Percentiles rank a stretch among this genome's conserved stretches.
Conservation (phyloP, 2,329 filamentous ascomycete species). For the Ophidiomyces ophidiicola region DNA sequence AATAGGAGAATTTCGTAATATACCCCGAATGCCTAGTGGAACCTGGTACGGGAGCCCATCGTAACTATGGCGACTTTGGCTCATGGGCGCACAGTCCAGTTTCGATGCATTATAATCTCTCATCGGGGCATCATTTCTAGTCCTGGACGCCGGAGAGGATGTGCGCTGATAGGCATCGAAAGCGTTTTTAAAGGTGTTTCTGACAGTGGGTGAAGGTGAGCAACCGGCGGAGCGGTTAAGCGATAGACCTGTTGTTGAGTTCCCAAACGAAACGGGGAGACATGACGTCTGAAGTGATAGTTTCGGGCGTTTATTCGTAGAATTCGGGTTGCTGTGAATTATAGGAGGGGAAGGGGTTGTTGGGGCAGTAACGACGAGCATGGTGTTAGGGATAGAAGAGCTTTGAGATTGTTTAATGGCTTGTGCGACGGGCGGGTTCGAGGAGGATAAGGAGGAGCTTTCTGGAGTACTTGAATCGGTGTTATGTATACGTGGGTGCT, state of each 20-base stretch:
- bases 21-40: conserved; percentile 35
- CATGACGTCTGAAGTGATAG: conserved; percentile 48
- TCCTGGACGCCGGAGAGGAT: conserved; percentile 22
- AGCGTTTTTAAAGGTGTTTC: conserved; percentile 51
- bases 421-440: conserved; percentile 5
- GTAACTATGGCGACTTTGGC: not conserved
- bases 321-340: conserved; percentile 11
- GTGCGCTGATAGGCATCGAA: conserved; percentile 36
- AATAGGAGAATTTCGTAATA: conserved; percentile 36
- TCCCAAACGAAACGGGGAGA: conserved; percentile 41
- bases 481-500: conserved; percentile 9
- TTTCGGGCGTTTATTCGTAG: conserved; percentile 39
- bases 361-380: conserved; percentile 12
- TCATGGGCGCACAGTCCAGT: not conserved
- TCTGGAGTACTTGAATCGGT: conserved; percentile 8
- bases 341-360: conserved; percentile 14
- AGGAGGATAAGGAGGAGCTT: conserved; percentile 9
- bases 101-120: not conserved
- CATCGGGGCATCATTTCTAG: conserved; percentile 16
- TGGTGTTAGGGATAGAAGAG: conserved; percentile 5
- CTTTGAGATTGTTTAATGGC: conserved; percentile 7
- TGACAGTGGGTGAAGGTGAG: conserved; percentile 45
- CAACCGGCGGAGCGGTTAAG: conserved; percentile 40
- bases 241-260: conserved; percentile 41
- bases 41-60: conserved; percentile 29